Evolutionary conservation across 2,329 filamentous ascomycete species (phyloP).

Genomic region (Proliferodiscus dingleyae): DNA sequence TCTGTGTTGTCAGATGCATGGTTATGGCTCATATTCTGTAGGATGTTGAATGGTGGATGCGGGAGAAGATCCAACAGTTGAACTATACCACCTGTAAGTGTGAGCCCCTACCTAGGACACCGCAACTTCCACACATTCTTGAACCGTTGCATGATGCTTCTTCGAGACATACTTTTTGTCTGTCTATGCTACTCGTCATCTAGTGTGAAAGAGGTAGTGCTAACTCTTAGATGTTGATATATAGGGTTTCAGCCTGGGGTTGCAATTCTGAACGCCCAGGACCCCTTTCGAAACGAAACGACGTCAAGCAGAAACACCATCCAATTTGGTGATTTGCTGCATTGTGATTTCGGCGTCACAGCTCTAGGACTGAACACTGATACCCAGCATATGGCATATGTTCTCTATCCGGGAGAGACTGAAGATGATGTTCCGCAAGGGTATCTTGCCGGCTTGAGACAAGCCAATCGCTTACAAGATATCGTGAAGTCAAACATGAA

Average conservation of each 20-base stretch:
- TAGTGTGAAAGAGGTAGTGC: no score
- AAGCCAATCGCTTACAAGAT: constrained; percentile 45
- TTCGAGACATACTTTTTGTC: no score
- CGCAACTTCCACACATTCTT: no score
- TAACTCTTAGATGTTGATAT: no score
- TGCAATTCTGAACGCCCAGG: constrained; percentile 33
- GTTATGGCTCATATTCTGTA: neutral
- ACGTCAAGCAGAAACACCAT: constrained; percentile 26
- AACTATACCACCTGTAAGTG: constrained; percentile 50
- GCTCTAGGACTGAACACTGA: constrained; percentile 45
- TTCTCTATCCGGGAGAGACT: constrained; percentile 39
- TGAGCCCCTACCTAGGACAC: no score
- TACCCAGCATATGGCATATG: constrained; percentile 47
- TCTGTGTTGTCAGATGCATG: neutral
- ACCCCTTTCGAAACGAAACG: constrained; percentile 13
- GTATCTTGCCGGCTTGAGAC: constrained; percentile 39
- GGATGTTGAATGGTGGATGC: constrained; percentile 49
- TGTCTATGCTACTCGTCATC: no score
- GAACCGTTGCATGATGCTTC: no score
- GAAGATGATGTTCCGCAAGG: constrained; percentile 39
- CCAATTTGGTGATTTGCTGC: constrained; percentile 42
- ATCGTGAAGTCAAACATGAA: constrained; percentile 42
- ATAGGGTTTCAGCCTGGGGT: constrained; percentile 48
- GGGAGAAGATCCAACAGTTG: constrained; percentile 42
- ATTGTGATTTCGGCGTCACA: constrained; percentile 46